Base-by-base conservation (phyloP, 257 asterid genomes). In the Nicotiana noctiflora region DNA sequence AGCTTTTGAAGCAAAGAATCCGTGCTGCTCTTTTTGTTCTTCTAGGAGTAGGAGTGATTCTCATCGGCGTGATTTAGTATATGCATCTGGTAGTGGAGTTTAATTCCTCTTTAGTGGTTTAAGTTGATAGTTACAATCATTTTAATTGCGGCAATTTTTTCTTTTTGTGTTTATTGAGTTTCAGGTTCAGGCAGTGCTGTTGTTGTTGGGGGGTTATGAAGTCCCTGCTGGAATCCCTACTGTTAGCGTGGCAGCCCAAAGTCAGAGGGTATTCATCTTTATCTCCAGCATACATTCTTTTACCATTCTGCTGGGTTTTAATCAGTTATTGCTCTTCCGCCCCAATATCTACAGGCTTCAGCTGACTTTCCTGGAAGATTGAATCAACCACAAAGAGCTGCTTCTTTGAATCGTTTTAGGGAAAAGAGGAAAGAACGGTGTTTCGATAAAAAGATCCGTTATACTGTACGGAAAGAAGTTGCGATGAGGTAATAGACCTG, bases 391-490 rank as follows among this genome's bases (percentile, higher is more conserved):
- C 97, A 93, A 79, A 86, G 99, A 74, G 98, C 91, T 84, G 98
- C 97, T 76, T 96, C 97, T 77, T 90, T 93, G 84, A 92, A 92
- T 87, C 90, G 98, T 29, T 96, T 96, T 84, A 90, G 99, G 81
- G 97, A 96, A 84, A 96, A 93, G 90, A 89, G 96, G 83, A 96
- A 96, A 88, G 99, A 96, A 62, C 83, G 99, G 25, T 93, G 98
- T 85, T 96, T 90, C 81, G 98, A 93, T 63, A 96, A 96, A 88
- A 96, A 92, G 87, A 96, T 93, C 46, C 98, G 99, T 13, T 96
- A 96, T 81, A 89, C 94, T 31, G 99, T 96, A 72, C 90, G 99
- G 84, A 94, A 94, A 91, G 99, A 96, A 89, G 99, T 96, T 88
- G 99, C 99, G 40, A 94, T 91, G 81, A 91, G 98, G 99, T 96